phyloP scores from a whole-genome alignment of 805 yeast species.

The Ogataea nonfermentans region DNA sequence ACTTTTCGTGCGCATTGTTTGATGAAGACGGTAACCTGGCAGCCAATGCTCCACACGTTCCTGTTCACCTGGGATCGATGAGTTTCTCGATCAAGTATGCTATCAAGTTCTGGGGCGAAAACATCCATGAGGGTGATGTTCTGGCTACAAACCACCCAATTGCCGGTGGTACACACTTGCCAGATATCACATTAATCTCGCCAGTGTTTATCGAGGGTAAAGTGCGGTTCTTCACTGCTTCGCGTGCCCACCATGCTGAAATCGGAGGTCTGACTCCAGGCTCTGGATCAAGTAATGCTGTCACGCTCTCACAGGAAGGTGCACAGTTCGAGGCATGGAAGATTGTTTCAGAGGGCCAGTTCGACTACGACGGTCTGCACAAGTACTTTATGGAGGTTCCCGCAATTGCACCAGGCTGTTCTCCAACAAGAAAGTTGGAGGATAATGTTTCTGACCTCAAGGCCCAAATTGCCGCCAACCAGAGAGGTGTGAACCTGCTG shows the following conservation, averaged over 20 bases:
- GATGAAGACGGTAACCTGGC: slow-evolving; percentile 40
- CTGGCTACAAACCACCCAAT: slow-evolving; percentile 43
- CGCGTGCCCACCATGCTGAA: slow-evolving; percentile 63
- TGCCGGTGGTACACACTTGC: slow-evolving; percentile 48
- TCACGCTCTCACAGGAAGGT: slow-evolving; percentile 54
- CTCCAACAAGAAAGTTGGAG: slow-evolving; percentile 53
- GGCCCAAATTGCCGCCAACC: slow-evolving; percentile 51
- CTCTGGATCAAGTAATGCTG: slow-evolving; percentile 54
- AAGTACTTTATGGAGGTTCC: slow-evolving; percentile 49
- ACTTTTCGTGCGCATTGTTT: slow-evolving; percentile 48
- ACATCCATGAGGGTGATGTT: slow-evolving; percentile 44
- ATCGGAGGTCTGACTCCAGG: slow-evolving; percentile 61
- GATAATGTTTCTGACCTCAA: slow-evolving; percentile 53
- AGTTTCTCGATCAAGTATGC: slow-evolving; percentile 41
- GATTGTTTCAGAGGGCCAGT: slow-evolving; percentile 46
- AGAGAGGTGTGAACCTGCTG: slow-evolving; percentile 48
- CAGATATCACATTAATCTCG: slow-evolving; percentile 54
- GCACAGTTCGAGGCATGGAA: slow-evolving; percentile 54
- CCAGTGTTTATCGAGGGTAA: slow-evolving; percentile 50
- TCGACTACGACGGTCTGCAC: slow-evolving; percentile 52
- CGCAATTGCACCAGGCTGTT: slow-evolving; percentile 45
- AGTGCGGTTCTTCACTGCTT: slow-evolving; percentile 52
- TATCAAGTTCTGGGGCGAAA: slow-evolving; percentile 38
- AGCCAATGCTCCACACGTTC: slow-evolving; percentile 38
- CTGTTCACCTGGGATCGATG: slow-evolving; percentile 50